Evolutionary conservation across 1,284 basidiomycete species (phyloP).

Genomic region (Amylostereum areolatum): DNA sequence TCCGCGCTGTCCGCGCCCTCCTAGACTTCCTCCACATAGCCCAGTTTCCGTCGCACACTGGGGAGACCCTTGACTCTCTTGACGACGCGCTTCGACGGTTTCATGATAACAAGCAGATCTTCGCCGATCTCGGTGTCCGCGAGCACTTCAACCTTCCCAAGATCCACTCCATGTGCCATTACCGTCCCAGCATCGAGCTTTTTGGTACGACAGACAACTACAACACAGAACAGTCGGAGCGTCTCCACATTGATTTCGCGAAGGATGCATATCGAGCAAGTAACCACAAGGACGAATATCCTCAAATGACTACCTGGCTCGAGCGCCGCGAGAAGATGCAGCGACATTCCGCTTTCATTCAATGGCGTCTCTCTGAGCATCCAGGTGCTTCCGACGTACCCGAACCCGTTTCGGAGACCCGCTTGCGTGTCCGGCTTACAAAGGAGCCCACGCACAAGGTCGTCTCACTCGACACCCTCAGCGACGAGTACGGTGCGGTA

Average conservation of each 20-base stretch:
- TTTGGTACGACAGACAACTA: constrained; percentile 24
- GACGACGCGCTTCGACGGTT: constrained; percentile 10
- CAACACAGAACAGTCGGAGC: constrained; percentile 27
- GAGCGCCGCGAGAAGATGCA: constrained; percentile 20
- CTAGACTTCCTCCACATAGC: constrained; percentile 8
- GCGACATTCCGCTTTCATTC: neutral
- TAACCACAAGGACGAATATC: constrained; percentile 23
- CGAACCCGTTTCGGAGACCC: neutral
- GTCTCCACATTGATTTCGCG: constrained; percentile 25
- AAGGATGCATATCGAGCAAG: constrained; percentile 26
- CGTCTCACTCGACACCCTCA: neutral
- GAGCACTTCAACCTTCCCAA: constrained; percentile 1
- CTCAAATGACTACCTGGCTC: constrained; percentile 30
- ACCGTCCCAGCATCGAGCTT: constrained; percentile 17
- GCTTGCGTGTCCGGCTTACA: neutral
- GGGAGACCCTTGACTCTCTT: constrained; percentile 14
- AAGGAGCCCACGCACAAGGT: neutral
- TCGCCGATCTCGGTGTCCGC: constrained; percentile 15
- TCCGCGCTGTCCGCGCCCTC: constrained; percentile 4
- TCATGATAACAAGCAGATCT: constrained; percentile 18
- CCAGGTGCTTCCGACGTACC: neutral
- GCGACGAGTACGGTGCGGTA: neutral
- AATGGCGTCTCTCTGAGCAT: neutral
- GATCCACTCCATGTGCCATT: constrained; percentile 24
- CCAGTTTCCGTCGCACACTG: constrained; percentile 4